phyloP scores from a whole-genome alignment of 2,329 filamentous ascomycete genomes.

The Hypoxylon sp. region DNA sequence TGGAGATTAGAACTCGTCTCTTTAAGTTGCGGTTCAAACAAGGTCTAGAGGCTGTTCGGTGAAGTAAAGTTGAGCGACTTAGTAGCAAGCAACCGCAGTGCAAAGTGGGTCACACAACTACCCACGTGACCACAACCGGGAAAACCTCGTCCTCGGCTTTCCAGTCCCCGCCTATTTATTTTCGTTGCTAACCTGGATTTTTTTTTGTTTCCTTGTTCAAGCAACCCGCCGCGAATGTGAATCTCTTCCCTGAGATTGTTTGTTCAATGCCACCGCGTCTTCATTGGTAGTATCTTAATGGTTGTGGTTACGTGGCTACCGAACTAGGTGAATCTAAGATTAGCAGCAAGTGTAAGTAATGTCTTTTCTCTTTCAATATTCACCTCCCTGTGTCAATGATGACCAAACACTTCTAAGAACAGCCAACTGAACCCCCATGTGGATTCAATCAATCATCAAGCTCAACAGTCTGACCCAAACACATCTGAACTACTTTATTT shows the following conservation, averaged over 20 bases:
- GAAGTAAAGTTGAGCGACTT: constrained; percentile 42
- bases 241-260: constrained; percentile 17
- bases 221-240: constrained; percentile 3
- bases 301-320: background rate
- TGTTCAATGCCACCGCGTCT: background rate
- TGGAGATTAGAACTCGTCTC: constrained; percentile 35
- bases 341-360: constrained; percentile 37
- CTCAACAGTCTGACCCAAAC: constrained; percentile 73
- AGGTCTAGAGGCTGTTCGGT: constrained; percentile 17
- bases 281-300: background rate
- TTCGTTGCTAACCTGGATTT: constrained; percentile 14
- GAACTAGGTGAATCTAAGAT: background rate
- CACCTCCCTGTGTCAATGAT: constrained; percentile 59
- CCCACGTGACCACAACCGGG: constrained; percentile 32
- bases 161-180: constrained; percentile 28
- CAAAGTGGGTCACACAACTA: constrained; percentile 3
- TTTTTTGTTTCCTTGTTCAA: constrained; percentile 22
- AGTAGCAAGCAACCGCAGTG: constrained; percentile 19
- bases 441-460: constrained; percentile 70
- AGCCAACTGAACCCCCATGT: constrained; percentile 75
- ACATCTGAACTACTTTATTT: constrained; percentile 19
- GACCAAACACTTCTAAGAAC: constrained; percentile 73
- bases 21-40: constrained; percentile 17
- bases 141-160: constrained; percentile 39
- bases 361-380: background rate